Evolutionary conservation across 352 stramenopile species (phyloP), one percentile per base, ranked within the genome.

Genomic region (Globisporangium heterothallicum): DNA sequence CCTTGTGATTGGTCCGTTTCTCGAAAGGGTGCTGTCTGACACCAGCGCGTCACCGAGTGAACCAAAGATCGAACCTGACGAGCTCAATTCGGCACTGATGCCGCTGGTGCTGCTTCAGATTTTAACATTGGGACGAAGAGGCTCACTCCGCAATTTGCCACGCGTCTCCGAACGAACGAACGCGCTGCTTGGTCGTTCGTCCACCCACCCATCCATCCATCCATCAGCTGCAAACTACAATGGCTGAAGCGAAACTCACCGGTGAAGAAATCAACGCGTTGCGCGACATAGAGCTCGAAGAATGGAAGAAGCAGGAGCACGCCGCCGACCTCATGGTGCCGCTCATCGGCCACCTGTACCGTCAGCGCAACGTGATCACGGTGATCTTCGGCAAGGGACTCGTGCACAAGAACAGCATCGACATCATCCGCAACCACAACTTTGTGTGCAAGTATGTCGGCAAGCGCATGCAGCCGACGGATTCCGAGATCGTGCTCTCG

Each of bases 381-480:
- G 83, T 86, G 56, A 68, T 91, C 43, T 94, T 92, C 53, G 78
- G 74, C 74, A 91, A 91, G 54, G 78, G 78, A 0, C 74, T 89
- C 53, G 79, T 91, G 36, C 83, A 92, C 70, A 88, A 91, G 60
- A 89, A 88, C 69, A 85, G 73, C 59, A 84, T 91, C 43, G 83
- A 94, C 26, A 63, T 91, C 64, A 88, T 92, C 53, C 85, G 86
- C 61, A 64, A 81, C 44, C 83, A 94, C 68, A 78, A 73, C 53
- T 94, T 78, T 47, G 83, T 90, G 18, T 89, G 78, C 70, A 88
- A 91, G 68, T 89, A 94, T 64, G 74, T 92, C 49, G 80, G 81
- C 57, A 86, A 87, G 63, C 53, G 62, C 51, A 86, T 94, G 67
- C 66, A 72, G 24, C 71, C 81, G n/a, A 71, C 60, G 22, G 81